Percentiles rank a stretch among this genome's conserved stretches.
Conservation (phyloP, 805 yeast species). For the Phaffomyces opuntiae region DNA sequence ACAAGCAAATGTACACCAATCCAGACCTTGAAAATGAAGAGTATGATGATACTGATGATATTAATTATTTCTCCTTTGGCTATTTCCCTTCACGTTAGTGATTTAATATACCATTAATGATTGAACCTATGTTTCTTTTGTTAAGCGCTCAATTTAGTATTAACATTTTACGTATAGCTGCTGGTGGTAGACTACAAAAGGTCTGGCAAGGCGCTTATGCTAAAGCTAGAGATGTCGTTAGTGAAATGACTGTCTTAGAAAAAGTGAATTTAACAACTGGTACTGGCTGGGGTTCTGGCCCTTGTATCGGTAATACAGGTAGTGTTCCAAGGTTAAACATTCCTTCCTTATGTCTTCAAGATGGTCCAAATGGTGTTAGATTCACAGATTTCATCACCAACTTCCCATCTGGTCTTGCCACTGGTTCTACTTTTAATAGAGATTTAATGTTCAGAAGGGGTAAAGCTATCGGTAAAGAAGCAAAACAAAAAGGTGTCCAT, state of each 20-base stretch:
- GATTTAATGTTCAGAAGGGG: conserved; percentile 47
- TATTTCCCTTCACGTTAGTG: conserved; percentile 22
- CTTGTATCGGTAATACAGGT: conserved; percentile 57
- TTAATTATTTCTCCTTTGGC: conserved; percentile 16
- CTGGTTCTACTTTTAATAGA: conserved; percentile 51
- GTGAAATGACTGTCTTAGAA: conserved; percentile 49
- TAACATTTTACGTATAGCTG: conserved; percentile 15
- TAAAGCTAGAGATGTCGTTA: conserved; percentile 47
- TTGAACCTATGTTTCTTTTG: not conserved
- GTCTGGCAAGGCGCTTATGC: conserved; percentile 54
- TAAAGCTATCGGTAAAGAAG: conserved; percentile 50
- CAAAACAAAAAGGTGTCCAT: conserved; percentile 46
- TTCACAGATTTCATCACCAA: conserved; percentile 49
- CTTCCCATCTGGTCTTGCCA: conserved; percentile 53
- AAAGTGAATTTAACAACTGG: conserved; percentile 50
- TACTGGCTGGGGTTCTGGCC: conserved; percentile 57
- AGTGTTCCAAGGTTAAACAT: conserved; percentile 47
- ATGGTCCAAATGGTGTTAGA: conserved; percentile 57
- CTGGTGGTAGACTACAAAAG: conserved; percentile 41
- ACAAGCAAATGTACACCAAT: conserved; percentile 18
- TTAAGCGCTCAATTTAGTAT: not conserved
- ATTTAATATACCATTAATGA: not conserved
- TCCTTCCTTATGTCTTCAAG: conserved; percentile 51
- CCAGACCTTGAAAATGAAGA: conserved; percentile 13
- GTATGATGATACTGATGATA: conserved; percentile 13